A percentile compares a stretch with the other conserved stretches of the same genome.
phyloP scores from a whole-genome alignment of 83 land plant species.

The Picea abies region DNA sequence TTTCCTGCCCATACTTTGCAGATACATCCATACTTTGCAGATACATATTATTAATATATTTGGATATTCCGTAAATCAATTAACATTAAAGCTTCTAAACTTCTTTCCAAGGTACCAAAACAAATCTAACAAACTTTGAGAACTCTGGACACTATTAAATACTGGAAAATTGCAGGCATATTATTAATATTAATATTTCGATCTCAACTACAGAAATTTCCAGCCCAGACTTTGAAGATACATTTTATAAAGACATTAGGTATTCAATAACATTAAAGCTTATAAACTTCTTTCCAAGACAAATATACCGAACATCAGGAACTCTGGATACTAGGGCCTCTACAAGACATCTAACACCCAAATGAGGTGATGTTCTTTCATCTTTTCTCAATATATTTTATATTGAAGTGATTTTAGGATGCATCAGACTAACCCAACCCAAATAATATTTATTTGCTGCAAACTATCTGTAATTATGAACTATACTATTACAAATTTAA shows the following conservation, averaged over 20 bases:
- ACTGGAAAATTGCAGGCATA: background rate
- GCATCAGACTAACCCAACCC: background rate
- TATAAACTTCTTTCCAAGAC: background rate
- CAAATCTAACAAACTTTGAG: background rate
- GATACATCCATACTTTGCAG: background rate
- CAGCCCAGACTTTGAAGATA: background rate
- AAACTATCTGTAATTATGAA: background rate
- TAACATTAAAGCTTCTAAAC: background rate
- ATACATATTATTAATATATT: background rate
- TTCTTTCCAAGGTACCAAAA: background rate
- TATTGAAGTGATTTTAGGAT: background rate
- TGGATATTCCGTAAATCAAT: background rate
- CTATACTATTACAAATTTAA: background rate
- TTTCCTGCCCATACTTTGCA: background rate
- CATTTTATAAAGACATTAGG: background rate
- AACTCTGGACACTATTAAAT: background rate
- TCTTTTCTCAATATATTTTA: background rate
- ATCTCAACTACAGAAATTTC: background rate
- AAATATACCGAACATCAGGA: background rate
- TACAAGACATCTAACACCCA: background rate
- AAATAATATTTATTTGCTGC: background rate
- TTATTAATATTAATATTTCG: background rate
- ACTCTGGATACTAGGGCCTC: background rate
- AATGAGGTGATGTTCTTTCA: background rate
- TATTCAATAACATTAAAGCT: too few relatives aligned